A percentile compares a stretch with the other conserved stretches of the same genome.
Evolutionary conservation across 2,329 filamentous ascomycete species (phyloP).

Genomic region (Sporothrix dimorphospora): DNA sequence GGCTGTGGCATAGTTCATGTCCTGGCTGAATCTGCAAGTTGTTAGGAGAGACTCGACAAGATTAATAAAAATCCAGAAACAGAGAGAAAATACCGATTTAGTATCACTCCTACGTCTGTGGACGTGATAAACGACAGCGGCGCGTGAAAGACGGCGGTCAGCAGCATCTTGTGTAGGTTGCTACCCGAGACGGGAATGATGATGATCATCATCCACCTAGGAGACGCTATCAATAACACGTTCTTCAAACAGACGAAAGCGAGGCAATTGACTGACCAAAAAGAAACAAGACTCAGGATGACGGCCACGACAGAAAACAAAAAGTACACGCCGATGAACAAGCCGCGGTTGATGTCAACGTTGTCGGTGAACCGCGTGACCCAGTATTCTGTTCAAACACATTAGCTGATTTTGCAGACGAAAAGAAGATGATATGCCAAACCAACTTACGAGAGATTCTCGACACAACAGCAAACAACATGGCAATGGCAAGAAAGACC

Average conservation of each 20-base stretch:
- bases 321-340: slow-evolving; percentile 16
- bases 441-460: neutral
- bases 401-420: neutral
- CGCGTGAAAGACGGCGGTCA: slow-evolving; percentile 44
- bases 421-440: neutral
- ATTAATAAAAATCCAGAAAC: neutral
- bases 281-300: neutral
- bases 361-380: slow-evolving; percentile 15
- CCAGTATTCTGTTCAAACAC: neutral
- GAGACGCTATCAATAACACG: too few relatives aligned
- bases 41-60: neutral
- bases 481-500: slow-evolving; percentile 12
- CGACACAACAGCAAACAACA: neutral
- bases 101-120: slow-evolving; percentile 47
- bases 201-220: slow-evolving; percentile 34
- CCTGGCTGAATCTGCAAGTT: slow-evolving; percentile 47
- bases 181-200: slow-evolving; percentile 45
- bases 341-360: slow-evolving; percentile 2
- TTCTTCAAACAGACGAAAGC: neutral
- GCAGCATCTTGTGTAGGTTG: slow-evolving; percentile 39
- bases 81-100: slow-evolving; percentile 42
- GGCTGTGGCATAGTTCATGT: slow-evolving; percentile 40
- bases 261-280: neutral
- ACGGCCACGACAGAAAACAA: neutral
- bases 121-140: slow-evolving; percentile 46